Base-by-base conservation (phyloP, 345 rosid species). In the Xanthoceras sorbifolium region DNA sequence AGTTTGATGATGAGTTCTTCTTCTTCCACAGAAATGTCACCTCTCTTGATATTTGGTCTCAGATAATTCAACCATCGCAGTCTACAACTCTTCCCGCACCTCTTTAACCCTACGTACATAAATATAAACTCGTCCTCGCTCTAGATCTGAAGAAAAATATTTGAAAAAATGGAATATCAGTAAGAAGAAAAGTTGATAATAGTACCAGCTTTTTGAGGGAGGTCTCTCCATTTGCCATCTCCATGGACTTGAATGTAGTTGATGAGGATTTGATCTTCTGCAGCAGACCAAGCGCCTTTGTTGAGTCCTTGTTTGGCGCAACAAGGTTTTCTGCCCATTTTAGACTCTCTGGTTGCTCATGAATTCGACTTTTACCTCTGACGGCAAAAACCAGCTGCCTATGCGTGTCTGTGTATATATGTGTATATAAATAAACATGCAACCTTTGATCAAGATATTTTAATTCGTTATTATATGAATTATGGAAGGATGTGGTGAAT, bases 31-130 rank as follows among this genome's bases (percentile, higher is more conserved):
- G 86, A 69, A 42, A 84, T 80, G 75, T 84, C 78, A 8, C 84
- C 86, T 48, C 86, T 78, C 69, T 78, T 84, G 68, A 84, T 84
- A 38, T 62, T 82, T 22, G 86, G 86, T 25, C 84, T 75, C 32
- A 84, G n/a, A 46, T 84, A 80, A 69, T 84, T 84, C 78, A 84
- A 63, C 86, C 86, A 84, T 12, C 86, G 70, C 7, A 84, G 76
- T 52, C 86, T 75, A 54, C 84, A 84, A 69, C 86, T 84, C 82
- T 84, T 84, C 6, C 84, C 84, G 25, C 84, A 80, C 42, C 84
- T 69, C 60, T 67, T 80, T 22, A 84, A 20, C 32, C 85, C 85
- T 79, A 71, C n/a, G n/a, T 7, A 44, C 42, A 38, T 36, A 61
- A n/a, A n/a, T 31, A 52, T 29, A 74, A 14, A 32, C 52, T n/a